Conservation (phyloP, 2,329 filamentous ascomycete genomes). For the Penicillium polonicum region DNA sequence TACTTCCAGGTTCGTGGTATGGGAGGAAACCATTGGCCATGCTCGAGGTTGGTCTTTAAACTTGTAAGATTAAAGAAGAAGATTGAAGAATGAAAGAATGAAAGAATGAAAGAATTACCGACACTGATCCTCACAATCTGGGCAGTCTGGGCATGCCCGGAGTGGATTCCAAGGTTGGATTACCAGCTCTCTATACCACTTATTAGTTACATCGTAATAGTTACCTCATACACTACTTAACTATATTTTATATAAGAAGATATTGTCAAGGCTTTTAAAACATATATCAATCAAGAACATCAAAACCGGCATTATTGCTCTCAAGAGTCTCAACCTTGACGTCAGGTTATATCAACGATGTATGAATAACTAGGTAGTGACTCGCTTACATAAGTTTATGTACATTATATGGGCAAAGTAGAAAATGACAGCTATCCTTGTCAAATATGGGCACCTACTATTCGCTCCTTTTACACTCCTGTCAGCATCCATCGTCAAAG, state of each 20-base stretch:
- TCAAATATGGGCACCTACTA: neutral
- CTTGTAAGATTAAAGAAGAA: neutral
- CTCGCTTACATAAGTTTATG: too few species aligned
- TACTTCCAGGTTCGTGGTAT: constrained; percentile 44
- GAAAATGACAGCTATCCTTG: neutral
- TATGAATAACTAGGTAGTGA: too few species aligned
- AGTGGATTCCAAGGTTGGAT: neutral
- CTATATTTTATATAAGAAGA: too few species aligned
- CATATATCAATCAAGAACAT: too few species aligned
- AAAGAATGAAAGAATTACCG: neutral
- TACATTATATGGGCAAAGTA: neutral
- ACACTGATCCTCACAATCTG: neutral
- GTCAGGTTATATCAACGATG: neutral
- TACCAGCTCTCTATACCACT: neutral
- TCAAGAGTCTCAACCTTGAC: neutral
- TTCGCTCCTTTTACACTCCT: neutral
- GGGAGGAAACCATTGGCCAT: constrained; percentile 35
- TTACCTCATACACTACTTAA: neutral
- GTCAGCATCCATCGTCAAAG: neutral
- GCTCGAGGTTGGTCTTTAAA: neutral
- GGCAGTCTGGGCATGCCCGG: neutral
- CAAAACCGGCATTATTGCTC: too few species aligned
- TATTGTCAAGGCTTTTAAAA: too few species aligned
- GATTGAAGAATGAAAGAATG: neutral
- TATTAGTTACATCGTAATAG: neutral